phyloP scores from a whole-genome alignment of 352 stramenopile species.

The Phytophthora citricola region DNA sequence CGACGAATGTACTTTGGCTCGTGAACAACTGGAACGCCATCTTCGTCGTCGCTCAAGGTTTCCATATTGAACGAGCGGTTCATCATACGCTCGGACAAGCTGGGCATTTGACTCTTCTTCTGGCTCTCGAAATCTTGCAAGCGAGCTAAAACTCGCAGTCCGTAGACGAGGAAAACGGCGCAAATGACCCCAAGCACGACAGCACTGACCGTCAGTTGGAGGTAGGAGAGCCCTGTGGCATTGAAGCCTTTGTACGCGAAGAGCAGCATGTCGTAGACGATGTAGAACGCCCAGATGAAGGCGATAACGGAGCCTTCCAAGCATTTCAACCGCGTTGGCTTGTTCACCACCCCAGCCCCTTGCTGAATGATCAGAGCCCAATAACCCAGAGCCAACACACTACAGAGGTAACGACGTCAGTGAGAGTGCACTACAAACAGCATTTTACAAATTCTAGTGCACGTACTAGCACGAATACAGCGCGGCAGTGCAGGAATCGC shows the following conservation, averaged over 20 bases:
- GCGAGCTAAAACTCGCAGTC: slow-evolving; percentile 31
- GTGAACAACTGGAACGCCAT: slow-evolving; percentile 26
- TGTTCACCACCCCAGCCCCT: slow-evolving; percentile 18
- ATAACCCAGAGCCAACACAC: slow-evolving; percentile 29
- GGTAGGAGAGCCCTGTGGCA: slow-evolving; percentile 21
- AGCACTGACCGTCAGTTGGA: slow-evolving; percentile 29
- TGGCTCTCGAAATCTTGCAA: slow-evolving; percentile 30
- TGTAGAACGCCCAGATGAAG: slow-evolving; percentile 36
- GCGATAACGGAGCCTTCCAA: slow-evolving; percentile 29
- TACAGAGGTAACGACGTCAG: not conserved
- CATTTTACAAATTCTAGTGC: no score
- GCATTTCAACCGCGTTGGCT: slow-evolving; percentile 20
- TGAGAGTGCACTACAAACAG: no score
- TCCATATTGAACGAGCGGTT: slow-evolving; percentile 34
- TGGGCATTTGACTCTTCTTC: slow-evolving; percentile 19
- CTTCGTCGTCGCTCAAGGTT: slow-evolving; percentile 30
- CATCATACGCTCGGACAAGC: slow-evolving; percentile 10
- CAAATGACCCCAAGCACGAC: slow-evolving; percentile 35
- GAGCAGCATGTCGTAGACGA: slow-evolving; percentile 32
- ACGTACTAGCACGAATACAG: slow-evolving; percentile 46
- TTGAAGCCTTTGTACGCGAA: slow-evolving; percentile 46
- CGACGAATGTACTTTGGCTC: slow-evolving; percentile 7
- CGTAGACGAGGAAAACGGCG: slow-evolving; percentile 34
- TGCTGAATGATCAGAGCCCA: slow-evolving; percentile 44
- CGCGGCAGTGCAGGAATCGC: slow-evolving; percentile 40